Conservation (phyloP, 768 basidiomycete genomes). For the Podaxis sp. region DNA sequence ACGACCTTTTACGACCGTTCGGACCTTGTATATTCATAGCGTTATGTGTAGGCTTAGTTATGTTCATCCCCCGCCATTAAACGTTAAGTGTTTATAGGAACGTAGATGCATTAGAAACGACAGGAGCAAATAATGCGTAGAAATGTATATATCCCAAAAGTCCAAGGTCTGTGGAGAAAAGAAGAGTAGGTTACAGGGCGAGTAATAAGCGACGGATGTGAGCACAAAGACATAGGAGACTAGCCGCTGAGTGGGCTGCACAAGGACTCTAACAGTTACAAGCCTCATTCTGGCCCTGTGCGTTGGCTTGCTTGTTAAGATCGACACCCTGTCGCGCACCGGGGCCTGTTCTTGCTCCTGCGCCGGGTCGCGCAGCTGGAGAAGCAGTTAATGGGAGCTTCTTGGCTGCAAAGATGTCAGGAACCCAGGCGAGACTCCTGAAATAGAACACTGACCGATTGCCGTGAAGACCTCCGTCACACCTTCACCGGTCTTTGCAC, state of each 20-base stretch:
- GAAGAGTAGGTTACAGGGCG: conserved; percentile 27
- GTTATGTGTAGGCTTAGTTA: neutral
- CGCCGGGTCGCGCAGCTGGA: conserved; percentile 57
- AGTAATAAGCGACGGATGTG: conserved; percentile 18
- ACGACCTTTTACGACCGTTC: neutral
- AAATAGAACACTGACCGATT: conserved; percentile 57
- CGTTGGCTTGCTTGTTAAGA: conserved; percentile 65
- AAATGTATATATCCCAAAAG: conserved; percentile 34
- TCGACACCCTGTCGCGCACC: conserved; percentile 71
- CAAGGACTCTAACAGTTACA: conserved; percentile 68
- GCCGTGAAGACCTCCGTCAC: conserved; percentile 84
- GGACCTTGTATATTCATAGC: neutral
- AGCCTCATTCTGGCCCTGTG: conserved; percentile 55
- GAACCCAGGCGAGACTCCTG: conserved; percentile 1
- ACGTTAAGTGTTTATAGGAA: neutral
- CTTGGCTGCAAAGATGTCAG: conserved; percentile 56
- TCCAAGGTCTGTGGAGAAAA: conserved; percentile 32
- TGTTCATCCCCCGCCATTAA: neutral
- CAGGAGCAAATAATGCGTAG: conserved; percentile 12
- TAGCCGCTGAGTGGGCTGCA: neutral
- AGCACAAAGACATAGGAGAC: neutral
- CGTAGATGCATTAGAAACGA: conserved; percentile 14
- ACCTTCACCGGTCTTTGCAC: conserved; percentile 86
- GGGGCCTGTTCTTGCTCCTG: conserved; percentile 48
- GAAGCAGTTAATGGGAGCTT: conserved; percentile 84